Conservation (phyloP, 768 basidiomycete genomes). For the Boletus rubescentipes region DNA sequence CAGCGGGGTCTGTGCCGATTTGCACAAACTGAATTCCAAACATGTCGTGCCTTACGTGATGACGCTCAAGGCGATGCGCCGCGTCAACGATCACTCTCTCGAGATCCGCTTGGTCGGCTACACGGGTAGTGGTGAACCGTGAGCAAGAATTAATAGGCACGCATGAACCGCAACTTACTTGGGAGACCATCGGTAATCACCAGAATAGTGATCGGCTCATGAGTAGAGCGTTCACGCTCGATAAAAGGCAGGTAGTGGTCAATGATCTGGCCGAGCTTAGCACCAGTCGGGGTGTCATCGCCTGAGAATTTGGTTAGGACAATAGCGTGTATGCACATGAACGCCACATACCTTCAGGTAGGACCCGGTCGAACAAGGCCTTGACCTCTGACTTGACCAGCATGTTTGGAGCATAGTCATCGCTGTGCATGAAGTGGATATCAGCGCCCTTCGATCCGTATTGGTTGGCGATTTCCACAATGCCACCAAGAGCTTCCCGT, state of each 20-base stretch:
- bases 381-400: constrained; percentile 24
- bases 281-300: constrained; percentile 40
- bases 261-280: constrained; percentile 37
- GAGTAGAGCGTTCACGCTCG: constrained; percentile 27
- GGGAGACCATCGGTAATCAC: constrained; percentile 43
- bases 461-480: constrained; percentile 36
- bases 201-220: constrained; percentile 38
- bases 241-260: constrained; percentile 35
- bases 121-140: neutral
- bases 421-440: constrained; percentile 42
- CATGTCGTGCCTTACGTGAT: constrained; percentile 34
- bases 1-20: constrained; percentile 39
- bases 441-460: constrained; percentile 42
- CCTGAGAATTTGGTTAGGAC: constrained; percentile 8
- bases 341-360: constrained; percentile 21
- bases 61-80: constrained; percentile 40
- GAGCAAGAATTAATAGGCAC: neutral
- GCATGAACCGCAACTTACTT: constrained; percentile 27
- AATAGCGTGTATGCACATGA: neutral
- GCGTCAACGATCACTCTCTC: constrained; percentile 34
- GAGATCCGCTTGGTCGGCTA: constrained; percentile 30
- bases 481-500: constrained; percentile 41
- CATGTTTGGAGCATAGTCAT: constrained; percentile 30
- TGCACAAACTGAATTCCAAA: constrained; percentile 49
- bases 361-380: constrained; percentile 25